Conservation (phyloP, 192 early-diverging fungal genomes). For the Coemansia sp. region DNA sequence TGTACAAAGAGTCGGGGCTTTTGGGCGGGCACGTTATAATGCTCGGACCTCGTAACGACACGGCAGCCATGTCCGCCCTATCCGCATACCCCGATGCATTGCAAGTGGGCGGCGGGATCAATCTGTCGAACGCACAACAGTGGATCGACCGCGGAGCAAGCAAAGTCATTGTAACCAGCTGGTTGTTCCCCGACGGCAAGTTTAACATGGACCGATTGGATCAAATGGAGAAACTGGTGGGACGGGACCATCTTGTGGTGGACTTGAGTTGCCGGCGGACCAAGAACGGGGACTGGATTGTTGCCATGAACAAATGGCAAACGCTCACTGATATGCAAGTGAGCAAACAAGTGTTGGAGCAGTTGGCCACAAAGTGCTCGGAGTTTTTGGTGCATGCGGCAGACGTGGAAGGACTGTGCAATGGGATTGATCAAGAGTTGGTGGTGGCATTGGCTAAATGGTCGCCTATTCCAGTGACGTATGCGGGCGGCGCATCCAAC, state of each 20-base stretch:
- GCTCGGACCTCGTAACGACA: slow-evolving; percentile 83
- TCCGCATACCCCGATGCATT: slow-evolving; percentile 81
- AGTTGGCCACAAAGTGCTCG: slow-evolving; percentile 65
- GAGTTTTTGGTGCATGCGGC: slow-evolving; percentile 98
- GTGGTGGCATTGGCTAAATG: slow-evolving; percentile 79
- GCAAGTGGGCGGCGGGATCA: slow-evolving; percentile 96
- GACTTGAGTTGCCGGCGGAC: slow-evolving; percentile 70
- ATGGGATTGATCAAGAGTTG: slow-evolving; percentile 87
- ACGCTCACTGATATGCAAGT: slow-evolving; percentile 87
- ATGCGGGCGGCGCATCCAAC: slow-evolving; percentile 79
- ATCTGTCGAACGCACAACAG: slow-evolving; percentile 73
- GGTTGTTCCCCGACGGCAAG: slow-evolving; percentile 80
- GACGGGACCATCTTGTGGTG: slow-evolving; percentile 64
- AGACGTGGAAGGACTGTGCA: slow-evolving; percentile 95
- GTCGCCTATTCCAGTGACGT: slow-evolving; percentile 86
- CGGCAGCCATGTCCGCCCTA: slow-evolving; percentile 81
- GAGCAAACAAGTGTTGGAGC: slow-evolving; percentile 57
- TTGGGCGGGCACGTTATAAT: slow-evolving; percentile 94
- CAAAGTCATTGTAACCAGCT: slow-evolving; percentile 97
- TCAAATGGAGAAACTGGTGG: slow-evolving; percentile 45
- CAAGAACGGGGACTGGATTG: slow-evolving; percentile 72
- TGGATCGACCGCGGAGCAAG: slow-evolving; percentile 87
- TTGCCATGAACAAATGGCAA: slow-evolving; percentile 99
- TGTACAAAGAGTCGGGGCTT: slow-evolving; percentile 74
- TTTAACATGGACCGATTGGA: slow-evolving; percentile 70